These are phyloP conservation scores for Talaromyces verruculosus DNA, from an alignment of 2,329 filamentous ascomycete species.

Conservation along the genomic window DNA sequence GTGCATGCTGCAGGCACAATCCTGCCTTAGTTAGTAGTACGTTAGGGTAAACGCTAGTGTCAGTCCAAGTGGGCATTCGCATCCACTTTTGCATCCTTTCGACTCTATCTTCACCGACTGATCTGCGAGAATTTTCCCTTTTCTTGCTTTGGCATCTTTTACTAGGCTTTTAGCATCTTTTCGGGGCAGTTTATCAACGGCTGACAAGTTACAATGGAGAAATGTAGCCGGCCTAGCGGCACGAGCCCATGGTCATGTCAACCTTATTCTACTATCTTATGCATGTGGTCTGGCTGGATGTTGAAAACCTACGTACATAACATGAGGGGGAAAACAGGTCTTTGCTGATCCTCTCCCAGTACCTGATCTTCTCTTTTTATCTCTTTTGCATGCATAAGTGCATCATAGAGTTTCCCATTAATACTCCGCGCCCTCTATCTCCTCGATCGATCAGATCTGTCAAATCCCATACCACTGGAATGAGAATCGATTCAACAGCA, in stretches of 20 bases:
- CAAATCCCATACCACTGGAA: conserved; percentile 1
- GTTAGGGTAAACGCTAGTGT: background rate
- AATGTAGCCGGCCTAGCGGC: background rate
- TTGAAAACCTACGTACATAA: background rate
- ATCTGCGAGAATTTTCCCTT: background rate
- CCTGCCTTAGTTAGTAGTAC: background rate
- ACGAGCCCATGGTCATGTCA: background rate
- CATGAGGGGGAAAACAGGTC: background rate
- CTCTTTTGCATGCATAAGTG: background rate
- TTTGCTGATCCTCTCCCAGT: background rate
- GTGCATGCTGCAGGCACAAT: background rate
- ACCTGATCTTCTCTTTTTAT: background rate
- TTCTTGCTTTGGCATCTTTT: background rate
- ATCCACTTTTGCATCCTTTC: background rate
- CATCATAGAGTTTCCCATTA: conserved; percentile 2
- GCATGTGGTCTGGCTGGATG: background rate
- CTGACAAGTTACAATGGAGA: background rate
- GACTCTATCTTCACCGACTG: background rate
- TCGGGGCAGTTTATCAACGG: background rate
- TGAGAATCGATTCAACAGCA: background rate
- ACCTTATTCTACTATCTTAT: background rate
- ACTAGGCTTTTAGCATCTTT: background rate
- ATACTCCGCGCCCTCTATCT: background rate
- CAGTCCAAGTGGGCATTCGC: conserved; percentile 9
- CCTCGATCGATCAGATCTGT: conserved; percentile 12